phyloP scores from a whole-genome alignment of 2,329 filamentous ascomycete species.

The Bimuria novae-zelandiae region DNA sequence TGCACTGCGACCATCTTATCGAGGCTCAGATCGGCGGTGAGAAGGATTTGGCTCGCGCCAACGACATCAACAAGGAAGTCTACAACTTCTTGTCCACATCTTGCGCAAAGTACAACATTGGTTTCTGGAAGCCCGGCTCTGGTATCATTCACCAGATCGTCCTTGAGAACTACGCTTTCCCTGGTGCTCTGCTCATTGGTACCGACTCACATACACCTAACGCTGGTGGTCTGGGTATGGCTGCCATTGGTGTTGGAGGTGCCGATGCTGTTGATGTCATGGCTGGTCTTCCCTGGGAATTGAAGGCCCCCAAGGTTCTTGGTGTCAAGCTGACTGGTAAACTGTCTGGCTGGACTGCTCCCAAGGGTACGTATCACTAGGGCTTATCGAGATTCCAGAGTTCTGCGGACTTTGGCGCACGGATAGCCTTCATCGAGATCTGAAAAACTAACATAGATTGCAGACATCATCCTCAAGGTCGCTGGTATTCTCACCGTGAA shows the following conservation, averaged over 20 bases:
- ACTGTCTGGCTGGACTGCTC: slow-evolving; percentile 87
- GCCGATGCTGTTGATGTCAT: slow-evolving; percentile 98
- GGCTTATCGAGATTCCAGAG: too few relatives aligned
- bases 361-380: slow-evolving; percentile 71
- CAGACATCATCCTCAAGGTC: slow-evolving; percentile 96
- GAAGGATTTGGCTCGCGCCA: slow-evolving; percentile 90
- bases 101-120: slow-evolving; percentile 99
- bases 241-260: slow-evolving; percentile 94
- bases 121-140: slow-evolving; percentile 98
- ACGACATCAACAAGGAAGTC: slow-evolving; percentile 97
- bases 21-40: slow-evolving; percentile 91
- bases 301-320: slow-evolving; percentile 97
- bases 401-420: not conserved
- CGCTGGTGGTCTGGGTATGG: slow-evolving; percentile 93
- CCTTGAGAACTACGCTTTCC: slow-evolving; percentile 99
- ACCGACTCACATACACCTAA: slow-evolving; percentile 99
- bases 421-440: slow-evolving; percentile 15
- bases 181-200: slow-evolving; percentile 95
- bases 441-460: slow-evolving; percentile 15
- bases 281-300: slow-evolving; percentile 95
- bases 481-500: slow-evolving; percentile 97
- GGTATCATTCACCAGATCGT: slow-evolving; percentile 99
- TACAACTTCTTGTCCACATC: slow-evolving; percentile 95
- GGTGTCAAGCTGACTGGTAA: slow-evolving; percentile 93
- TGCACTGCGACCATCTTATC: slow-evolving; percentile 99